Percentiles rank a stretch among this genome's conserved stretches.
Conservation (phyloP, 352 stramenopile genomes). For the Globisporangium cylindrosporum region DNA sequence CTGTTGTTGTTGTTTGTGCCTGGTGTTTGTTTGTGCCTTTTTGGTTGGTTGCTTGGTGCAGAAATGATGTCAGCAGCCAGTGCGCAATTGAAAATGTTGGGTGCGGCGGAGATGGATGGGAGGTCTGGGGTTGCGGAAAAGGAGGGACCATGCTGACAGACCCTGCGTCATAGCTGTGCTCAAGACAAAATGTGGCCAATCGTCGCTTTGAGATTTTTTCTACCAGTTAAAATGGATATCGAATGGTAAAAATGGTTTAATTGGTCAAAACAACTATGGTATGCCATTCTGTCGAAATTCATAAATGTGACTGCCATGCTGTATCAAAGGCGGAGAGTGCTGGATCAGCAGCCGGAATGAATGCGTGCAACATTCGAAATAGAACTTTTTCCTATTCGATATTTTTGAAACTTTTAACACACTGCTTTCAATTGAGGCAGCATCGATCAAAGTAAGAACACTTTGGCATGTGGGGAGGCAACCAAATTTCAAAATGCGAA, state of each 20-base stretch:
- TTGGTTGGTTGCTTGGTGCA: neutral
- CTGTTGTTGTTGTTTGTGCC: neutral
- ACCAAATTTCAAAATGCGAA: neutral
- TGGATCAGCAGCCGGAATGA: neutral
- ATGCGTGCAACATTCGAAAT: constrained; percentile 3
- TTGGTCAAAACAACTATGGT: neutral
- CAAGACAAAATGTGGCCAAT: neutral
- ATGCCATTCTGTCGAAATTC: neutral
- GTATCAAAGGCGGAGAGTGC: neutral
- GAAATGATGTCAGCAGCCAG: neutral
- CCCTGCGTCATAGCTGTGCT: constrained; percentile 1
- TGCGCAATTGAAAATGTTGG: neutral
- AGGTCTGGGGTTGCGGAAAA: neutral
- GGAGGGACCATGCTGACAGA: constrained; percentile 5
- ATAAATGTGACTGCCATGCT: neutral
- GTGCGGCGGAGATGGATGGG: neutral
- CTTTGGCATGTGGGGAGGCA: neutral
- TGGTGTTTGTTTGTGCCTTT: neutral
- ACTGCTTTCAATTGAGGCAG: neutral
- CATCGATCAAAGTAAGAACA: neutral
- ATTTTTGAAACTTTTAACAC: neutral
- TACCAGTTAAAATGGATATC: neutral
- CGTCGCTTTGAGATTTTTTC: neutral
- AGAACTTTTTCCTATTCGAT: neutral
- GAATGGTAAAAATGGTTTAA: neutral